Conservation (phyloP, 805 yeast species). For the Myxozyma melibiosi region DNA sequence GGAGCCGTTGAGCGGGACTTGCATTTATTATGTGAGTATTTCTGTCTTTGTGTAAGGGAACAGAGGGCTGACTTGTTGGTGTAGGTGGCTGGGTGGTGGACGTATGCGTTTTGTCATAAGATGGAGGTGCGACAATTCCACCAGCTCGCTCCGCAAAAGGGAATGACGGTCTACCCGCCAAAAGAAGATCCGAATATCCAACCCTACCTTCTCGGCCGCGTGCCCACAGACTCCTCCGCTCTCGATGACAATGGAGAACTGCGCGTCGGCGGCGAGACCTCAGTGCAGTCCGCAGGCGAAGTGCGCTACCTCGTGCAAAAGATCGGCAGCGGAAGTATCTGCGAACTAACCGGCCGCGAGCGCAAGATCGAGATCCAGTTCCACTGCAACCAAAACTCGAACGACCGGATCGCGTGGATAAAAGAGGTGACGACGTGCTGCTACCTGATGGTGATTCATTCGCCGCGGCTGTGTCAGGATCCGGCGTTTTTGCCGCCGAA, state of each 20-base stretch:
- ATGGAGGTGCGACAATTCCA: slow-evolving; percentile 34
- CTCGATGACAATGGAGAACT: not conserved
- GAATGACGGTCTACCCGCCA: slow-evolving; percentile 26
- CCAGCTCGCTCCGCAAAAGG: slow-evolving; percentile 30
- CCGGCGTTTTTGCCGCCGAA: slow-evolving; percentile 42
- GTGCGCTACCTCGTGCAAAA: slow-evolving; percentile 41
- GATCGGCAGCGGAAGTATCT: slow-evolving; percentile 56
- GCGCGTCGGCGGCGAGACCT: slow-evolving; percentile 14
- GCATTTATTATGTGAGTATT: slow-evolving; percentile 29
- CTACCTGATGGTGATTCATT: slow-evolving; percentile 54
- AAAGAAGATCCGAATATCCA: slow-evolving; percentile 27
- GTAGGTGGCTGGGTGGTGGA: slow-evolving; percentile 36
- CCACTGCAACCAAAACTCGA: slow-evolving; percentile 52
- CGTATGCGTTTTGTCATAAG: slow-evolving; percentile 35
- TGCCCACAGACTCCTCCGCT: not conserved
- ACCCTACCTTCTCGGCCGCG: slow-evolving; percentile 27
- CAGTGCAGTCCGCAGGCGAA: slow-evolving; percentile 32
- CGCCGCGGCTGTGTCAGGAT: slow-evolving; percentile 54
- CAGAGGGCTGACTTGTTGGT: not conserved
- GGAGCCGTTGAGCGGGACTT: slow-evolving; percentile 31
- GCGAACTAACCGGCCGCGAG: slow-evolving; percentile 59
- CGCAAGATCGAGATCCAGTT: slow-evolving; percentile 60
- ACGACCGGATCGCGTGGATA: slow-evolving; percentile 45
- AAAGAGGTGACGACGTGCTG: slow-evolving; percentile 60
- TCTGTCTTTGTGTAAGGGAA: not conserved